phyloP scores from a whole-genome alignment of 2,329 filamentous ascomycete genomes.

The Raffaelea albimanens region DNA sequence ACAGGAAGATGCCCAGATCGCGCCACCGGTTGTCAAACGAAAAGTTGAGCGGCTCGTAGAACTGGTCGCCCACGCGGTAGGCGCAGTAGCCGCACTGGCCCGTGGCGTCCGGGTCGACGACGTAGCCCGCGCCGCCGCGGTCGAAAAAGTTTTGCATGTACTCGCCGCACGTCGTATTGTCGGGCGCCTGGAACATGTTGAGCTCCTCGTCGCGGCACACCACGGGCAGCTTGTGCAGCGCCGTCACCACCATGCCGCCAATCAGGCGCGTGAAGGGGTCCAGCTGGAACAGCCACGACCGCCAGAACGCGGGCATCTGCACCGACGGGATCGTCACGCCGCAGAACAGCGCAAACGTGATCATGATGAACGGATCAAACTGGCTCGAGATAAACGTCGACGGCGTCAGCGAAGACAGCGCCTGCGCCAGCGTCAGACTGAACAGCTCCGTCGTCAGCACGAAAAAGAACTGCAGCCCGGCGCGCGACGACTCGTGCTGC shows the following conservation, averaged over 20 bases:
- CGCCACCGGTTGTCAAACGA: constrained; percentile 64
- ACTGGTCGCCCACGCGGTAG: constrained; percentile 71
- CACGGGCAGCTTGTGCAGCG: constrained; percentile 58
- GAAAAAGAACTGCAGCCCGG: constrained; percentile 83
- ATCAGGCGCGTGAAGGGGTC: constrained; percentile 78
- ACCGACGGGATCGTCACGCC: constrained; percentile 74
- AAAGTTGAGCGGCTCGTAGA: constrained; percentile 60
- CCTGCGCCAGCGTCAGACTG: constrained; percentile 69
- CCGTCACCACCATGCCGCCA: constrained; percentile 69
- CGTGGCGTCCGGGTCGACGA: constrained; percentile 54
- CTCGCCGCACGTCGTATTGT: constrained; percentile 57
- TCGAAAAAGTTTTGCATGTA: constrained; percentile 69
- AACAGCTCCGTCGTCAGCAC: constrained; percentile 77
- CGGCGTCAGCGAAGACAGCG: constrained; percentile 67
- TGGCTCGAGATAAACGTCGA: constrained; percentile 70
- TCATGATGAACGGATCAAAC: constrained; percentile 73
- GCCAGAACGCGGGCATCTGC: constrained; percentile 72
- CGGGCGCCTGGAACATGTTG: constrained; percentile 58
- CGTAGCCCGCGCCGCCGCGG: constrained; percentile 59
- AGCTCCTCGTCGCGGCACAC: constrained; percentile 51
- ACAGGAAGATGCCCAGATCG: constrained; percentile 68
- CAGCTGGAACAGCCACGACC: constrained; percentile 71
- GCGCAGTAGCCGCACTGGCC: constrained; percentile 71
- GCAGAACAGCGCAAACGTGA: constrained; percentile 78
- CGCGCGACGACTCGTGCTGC: constrained; percentile 49